Evolutionary conservation across 2,329 filamentous ascomycete species (phyloP).

Genomic region (Arthrobotrys pseudoclavata): DNA sequence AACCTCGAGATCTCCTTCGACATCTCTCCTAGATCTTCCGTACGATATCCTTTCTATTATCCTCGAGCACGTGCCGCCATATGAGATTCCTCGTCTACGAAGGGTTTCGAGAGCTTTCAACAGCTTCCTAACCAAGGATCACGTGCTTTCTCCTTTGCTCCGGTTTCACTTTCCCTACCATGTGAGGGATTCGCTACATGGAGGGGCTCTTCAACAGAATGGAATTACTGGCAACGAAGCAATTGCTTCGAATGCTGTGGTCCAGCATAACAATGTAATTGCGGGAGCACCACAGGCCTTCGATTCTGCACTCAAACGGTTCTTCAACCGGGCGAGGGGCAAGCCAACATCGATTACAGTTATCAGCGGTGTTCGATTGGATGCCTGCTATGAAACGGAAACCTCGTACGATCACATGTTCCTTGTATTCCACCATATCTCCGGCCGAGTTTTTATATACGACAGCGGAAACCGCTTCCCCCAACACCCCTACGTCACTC

Average conservation of each 20-base stretch:
- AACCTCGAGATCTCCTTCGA: constrained; percentile 20
- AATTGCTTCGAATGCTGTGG: background rate
- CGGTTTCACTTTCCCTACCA: constrained; percentile 54
- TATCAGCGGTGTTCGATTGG: constrained; percentile 52
- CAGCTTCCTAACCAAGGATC: constrained; percentile 41
- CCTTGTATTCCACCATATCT: constrained; percentile 57
- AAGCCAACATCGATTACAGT: constrained; percentile 57
- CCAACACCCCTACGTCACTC: constrained; percentile 37
- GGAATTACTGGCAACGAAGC: background rate
- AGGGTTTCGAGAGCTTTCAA: constrained; percentile 51
- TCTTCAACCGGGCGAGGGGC: constrained; percentile 55
- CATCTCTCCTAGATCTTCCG: constrained; percentile 45
- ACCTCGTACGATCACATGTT: constrained; percentile 60
- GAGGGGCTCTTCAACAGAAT: background rate
- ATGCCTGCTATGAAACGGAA: constrained; percentile 59
- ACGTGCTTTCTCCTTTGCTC: constrained; percentile 52
- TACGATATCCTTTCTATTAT: constrained; percentile 56
- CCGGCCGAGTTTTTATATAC: constrained; percentile 54
- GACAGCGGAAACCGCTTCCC: constrained; percentile 58
- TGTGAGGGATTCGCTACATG: constrained; percentile 48
- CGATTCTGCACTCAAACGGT: constrained; percentile 52
- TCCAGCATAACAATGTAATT: constrained; percentile 11
- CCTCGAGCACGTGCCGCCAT: constrained; percentile 47
- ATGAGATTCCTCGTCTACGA: constrained; percentile 50
- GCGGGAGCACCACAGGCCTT: constrained; percentile 46